Conservation (phyloP, 2,329 filamentous ascomycete genomes). For the Colletotrichum godetiae region DNA sequence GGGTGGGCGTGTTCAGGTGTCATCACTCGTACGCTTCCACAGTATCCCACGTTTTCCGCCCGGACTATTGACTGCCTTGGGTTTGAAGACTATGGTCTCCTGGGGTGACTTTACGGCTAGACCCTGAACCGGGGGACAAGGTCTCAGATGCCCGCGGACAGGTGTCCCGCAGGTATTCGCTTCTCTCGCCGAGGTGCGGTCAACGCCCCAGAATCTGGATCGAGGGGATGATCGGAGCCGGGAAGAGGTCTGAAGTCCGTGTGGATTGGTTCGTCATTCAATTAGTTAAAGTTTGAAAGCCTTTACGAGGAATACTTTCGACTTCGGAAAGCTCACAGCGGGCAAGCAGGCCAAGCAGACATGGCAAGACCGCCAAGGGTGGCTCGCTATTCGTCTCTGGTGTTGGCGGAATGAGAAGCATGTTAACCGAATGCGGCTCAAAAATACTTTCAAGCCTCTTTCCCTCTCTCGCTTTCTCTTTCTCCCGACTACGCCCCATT, state of each 20-base stretch:
- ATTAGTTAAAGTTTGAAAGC: not conserved
- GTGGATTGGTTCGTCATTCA: not conserved
- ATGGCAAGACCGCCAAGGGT: not conserved
- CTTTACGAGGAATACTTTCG: not conserved
- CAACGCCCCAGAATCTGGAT: not conserved
- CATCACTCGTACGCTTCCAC: not conserved
- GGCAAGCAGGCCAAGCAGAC: not conserved
- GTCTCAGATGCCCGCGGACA: not conserved
- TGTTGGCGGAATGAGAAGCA: not conserved
- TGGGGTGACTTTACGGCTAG: not conserved
- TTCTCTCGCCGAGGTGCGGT: not conserved
- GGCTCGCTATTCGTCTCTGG: not conserved
- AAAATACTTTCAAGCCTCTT: not conserved
- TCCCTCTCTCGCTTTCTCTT: not conserved
- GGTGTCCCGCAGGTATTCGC: not conserved
- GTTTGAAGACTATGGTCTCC: not conserved
- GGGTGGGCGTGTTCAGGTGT: not conserved
- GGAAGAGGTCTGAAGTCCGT: not conserved
- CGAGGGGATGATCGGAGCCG: not conserved
- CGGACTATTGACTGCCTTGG: not conserved
- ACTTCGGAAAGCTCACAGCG: not conserved
- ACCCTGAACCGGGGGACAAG: not conserved
- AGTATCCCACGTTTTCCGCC: not conserved
- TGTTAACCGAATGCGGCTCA: constrained; percentile 12
- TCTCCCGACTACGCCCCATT: not conserved